Base-by-base conservation (phyloP, 495 filamentous ascomycete genomes). In the Trichoderma erinaceum region DNA sequence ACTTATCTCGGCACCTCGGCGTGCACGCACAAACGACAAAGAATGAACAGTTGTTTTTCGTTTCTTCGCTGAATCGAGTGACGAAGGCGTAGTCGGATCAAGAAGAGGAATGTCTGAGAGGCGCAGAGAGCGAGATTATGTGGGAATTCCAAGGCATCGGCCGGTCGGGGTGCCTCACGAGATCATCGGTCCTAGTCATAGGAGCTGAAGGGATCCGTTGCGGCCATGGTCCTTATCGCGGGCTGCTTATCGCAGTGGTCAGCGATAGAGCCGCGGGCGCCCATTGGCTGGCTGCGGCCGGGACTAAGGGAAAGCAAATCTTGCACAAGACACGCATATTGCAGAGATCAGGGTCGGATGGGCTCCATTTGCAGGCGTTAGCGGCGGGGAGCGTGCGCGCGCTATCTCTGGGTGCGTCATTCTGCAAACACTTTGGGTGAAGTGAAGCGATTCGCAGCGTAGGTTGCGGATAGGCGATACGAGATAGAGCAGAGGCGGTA, bases 101-200 rank as follows among this genome's bases (percentile, higher is more conserved):
- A 32, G 56, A 32, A 23, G 16, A 32, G 13, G 16, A 0, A 61
- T 23, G 56, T 21, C 5, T 3, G 65, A 23, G 64, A 56, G n/a
- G 67, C 41, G 67, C 41, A 63, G 48, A 32, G 38, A 23, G 65
- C 41, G 61, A 15, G 13, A 64, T 63, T 27, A 41, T 25, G 58
- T 41, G 43, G 38, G 41, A 13, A 27, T 16, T 16, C 10, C 41
- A 41, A 52, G 38, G 56, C 56, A 12, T 29, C 56, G 56, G 56
- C 56, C 29, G 56, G 27, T 61, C 56, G 27, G 56, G 29, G 56
- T 16, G 25, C 56, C 25, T 61, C 56, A 61, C 56, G 56, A 61
- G 56, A 61, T 61, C 56, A 61, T 13, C 56, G 25, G 56, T 32
- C 27, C 56, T 27, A 61, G 56, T 61, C 56, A 61, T 61, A 12